These are phyloP conservation scores for Helichrysum umbraculigerum DNA, from an alignment of 129 eudicot genomes.

Conservation along the genomic window DNA sequence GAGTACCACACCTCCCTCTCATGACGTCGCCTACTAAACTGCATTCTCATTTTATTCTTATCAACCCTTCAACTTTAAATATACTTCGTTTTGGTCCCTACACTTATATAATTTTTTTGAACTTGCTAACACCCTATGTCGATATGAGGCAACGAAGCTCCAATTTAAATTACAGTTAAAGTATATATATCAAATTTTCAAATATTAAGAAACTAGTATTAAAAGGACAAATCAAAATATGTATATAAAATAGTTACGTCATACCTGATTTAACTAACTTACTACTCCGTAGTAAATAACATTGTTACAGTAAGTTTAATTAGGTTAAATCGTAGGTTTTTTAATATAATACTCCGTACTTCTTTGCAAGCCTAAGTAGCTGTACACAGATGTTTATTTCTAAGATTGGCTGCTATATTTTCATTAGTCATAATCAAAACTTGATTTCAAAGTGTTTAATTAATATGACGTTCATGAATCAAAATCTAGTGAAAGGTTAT, in stretches of 20 bases:
- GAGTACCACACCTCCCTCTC: slow-evolving; percentile 26
- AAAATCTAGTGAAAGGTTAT: background rate
- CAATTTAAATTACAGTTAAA: background rate
- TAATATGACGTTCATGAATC: background rate
- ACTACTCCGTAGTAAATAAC: too few relatives aligned
- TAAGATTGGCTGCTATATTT: background rate
- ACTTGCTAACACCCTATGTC: background rate
- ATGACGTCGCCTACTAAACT: slow-evolving; percentile 34
- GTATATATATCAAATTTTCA: background rate
- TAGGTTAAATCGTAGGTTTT: too few relatives aligned
- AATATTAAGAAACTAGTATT: background rate
- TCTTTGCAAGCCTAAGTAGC: too few relatives aligned
- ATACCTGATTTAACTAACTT: background rate
- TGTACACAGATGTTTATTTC: too few relatives aligned
- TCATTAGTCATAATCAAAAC: background rate
- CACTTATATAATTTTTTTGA: background rate
- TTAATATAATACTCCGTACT: too few relatives aligned
- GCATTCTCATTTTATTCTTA: background rate
- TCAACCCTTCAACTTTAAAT: background rate
- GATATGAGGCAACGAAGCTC: too few relatives aligned
- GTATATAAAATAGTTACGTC: background rate
- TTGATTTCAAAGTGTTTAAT: background rate
- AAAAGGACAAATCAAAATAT: background rate
- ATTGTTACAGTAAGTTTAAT: too few relatives aligned
- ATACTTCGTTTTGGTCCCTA: background rate